Percentiles rank a stretch among this genome's conserved stretches.
Conservation (phyloP, 192 early-diverging fungal genomes). For the Dispira simplex region DNA sequence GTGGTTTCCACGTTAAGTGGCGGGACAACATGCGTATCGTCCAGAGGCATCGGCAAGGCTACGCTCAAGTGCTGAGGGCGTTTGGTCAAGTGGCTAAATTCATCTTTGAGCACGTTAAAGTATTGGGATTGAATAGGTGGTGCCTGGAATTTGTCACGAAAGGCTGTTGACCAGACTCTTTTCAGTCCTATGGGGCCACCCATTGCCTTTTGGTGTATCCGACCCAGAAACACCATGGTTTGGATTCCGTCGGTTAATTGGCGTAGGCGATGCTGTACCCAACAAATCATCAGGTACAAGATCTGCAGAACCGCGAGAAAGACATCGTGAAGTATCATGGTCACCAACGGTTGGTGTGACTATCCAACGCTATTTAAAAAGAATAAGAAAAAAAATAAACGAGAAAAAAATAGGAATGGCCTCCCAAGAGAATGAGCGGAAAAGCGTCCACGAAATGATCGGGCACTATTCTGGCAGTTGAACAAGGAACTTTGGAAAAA, state of each 20-base stretch:
- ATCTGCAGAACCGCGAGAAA: neutral
- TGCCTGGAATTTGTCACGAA: neutral
- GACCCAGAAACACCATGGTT: neutral
- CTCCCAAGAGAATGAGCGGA: too few relatives aligned
- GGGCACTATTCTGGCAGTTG: too few relatives aligned
- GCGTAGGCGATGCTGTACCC: neutral
- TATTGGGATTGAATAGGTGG: neutral
- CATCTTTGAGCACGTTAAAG: neutral
- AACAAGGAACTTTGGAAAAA: too few relatives aligned
- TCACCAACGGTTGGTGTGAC: too few relatives aligned
- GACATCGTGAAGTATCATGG: neutral
- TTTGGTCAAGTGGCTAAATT: constrained; percentile 1
- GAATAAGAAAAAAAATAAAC: too few relatives aligned
- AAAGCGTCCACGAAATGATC: too few relatives aligned
- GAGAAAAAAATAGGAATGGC: too few relatives aligned
- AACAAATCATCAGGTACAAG: neutral
- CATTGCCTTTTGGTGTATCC: neutral
- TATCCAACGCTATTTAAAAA: too few relatives aligned
- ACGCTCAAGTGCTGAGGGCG: constrained; percentile 4
- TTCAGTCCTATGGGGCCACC: neutral
- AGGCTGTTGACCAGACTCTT: neutral
- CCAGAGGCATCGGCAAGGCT: neutral
- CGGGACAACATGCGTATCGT: neutral
- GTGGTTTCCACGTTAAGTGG: neutral
- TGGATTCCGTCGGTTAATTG: neutral